Evolutionary conservation across 2,329 filamentous ascomycete genomes (phyloP).

Genomic region (Colletotrichum brevisporum): DNA sequence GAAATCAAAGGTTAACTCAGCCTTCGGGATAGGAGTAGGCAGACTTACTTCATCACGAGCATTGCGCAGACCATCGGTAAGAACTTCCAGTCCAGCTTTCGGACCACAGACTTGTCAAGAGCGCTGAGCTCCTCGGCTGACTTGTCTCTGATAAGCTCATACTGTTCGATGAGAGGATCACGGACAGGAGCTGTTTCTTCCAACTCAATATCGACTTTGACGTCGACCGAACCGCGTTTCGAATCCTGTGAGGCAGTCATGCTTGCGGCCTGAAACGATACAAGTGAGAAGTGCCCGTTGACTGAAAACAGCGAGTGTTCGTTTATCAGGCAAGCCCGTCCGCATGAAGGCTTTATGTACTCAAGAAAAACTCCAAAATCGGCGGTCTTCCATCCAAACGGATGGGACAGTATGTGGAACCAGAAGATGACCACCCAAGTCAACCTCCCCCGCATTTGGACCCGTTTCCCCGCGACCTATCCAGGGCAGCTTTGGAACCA

Average conservation of each 20-base stretch:
- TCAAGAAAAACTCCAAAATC: not conserved
- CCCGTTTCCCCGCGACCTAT: not conserved
- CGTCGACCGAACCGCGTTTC: conserved; percentile 22
- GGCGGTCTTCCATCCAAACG: not conserved
- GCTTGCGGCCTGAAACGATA: not conserved
- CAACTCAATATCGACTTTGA: conserved; percentile 20
- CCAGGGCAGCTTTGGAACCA: not conserved
- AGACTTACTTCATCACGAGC: conserved; percentile 50
- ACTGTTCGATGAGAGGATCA: conserved; percentile 35
- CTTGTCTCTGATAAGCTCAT: conserved; percentile 41
- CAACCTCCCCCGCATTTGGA: not conserved
- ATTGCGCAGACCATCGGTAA: conserved; percentile 47
- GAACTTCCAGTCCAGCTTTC: conserved; percentile 48
- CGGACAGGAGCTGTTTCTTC: conserved; percentile 24
- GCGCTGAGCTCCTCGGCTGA: conserved; percentile 44
- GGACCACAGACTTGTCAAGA: conserved; percentile 44
- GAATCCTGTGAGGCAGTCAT: conserved; percentile 19
- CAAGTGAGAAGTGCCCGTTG: not conserved
- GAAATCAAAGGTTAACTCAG: not conserved
- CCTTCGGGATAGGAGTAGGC: not conserved
- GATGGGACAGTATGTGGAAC: not conserved
- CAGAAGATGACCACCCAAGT: not conserved
- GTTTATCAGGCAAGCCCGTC: not conserved
- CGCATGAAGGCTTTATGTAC: not conserved
- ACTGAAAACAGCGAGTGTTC: not conserved